These are phyloP conservation scores for Ophiocytium majus DNA, from an alignment of 352 stramenopile genomes.

Conservation along the genomic window DNA sequence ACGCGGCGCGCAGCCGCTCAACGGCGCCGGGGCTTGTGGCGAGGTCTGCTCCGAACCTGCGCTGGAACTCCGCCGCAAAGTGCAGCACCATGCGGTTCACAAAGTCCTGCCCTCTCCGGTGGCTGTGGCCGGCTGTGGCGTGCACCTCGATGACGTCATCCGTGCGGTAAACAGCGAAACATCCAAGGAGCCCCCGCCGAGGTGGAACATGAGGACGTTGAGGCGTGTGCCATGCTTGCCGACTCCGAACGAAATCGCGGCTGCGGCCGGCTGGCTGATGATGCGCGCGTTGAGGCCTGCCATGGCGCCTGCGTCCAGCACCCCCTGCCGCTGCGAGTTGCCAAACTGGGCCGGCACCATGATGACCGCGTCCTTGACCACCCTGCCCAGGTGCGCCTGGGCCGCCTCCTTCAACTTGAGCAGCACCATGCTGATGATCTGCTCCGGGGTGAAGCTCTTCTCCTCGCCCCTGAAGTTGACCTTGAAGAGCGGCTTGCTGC, in stretches of 20 bases:
- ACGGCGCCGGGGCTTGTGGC: constrained; percentile 84
- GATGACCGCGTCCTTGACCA: constrained; percentile 78
- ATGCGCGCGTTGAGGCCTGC: constrained; percentile 86
- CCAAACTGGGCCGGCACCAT: constrained; percentile 92
- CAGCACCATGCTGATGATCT: constrained; percentile 79
- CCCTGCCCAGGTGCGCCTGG: constrained; percentile 68
- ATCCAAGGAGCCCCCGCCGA: constrained; percentile 91
- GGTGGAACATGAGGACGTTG: constrained; percentile 93
- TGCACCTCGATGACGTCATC: constrained; percentile 95
- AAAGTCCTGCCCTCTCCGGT: constrained; percentile 89
- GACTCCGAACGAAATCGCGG: constrained; percentile 93
- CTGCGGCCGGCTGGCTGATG: constrained; percentile 93
- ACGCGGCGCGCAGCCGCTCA: constrained; percentile 87
- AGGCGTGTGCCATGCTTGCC: constrained; percentile 85
- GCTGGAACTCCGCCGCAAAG: constrained; percentile 84
- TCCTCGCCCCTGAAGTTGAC: constrained; percentile 77
- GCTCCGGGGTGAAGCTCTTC: constrained; percentile 72
- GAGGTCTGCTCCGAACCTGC: constrained; percentile 75
- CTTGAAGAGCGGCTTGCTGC: constrained; percentile 73
- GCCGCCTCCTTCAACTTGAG: constrained; percentile 76
- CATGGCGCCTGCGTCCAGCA: constrained; percentile 70
- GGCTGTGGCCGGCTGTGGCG: constrained; percentile 86
- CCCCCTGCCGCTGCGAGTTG: constrained; percentile 86
- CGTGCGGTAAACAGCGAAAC: constrained; percentile 90
- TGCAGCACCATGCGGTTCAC: constrained; percentile 89